Evolutionary conservation across 306 rosid genomes (phyloP).

Genomic region (Pterocarpus macrocarpus): DNA sequence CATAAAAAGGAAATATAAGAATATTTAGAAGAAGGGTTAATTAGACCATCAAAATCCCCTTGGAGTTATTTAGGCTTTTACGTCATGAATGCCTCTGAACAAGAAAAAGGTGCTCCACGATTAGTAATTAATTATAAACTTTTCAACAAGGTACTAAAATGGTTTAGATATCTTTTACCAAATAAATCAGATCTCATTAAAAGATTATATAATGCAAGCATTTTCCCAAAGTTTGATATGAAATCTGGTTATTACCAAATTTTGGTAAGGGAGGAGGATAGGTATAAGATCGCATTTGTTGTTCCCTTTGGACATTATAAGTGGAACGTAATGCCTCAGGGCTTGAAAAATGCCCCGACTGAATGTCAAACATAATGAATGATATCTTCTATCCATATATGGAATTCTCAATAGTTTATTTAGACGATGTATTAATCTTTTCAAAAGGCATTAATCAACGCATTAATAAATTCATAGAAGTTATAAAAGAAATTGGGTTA

Average conservation of each 20-base stretch:
- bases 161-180: not conserved
- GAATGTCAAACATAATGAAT: not conserved
- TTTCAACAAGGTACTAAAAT: not conserved
- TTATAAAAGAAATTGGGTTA: no score
- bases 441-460: no score
- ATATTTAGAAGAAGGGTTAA: not conserved
- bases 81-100: not conserved
- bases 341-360: not conserved
- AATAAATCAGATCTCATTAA: not conserved
- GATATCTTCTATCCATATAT: not conserved
- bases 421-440: no score
- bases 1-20: no score
- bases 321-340: not conserved
- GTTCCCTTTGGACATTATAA: not conserved
- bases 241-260: not conserved
- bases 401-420: no score
- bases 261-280: no score
- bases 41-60: not conserved
- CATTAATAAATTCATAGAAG: no score
- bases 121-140: not conserved
- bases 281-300: no score
- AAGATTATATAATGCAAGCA: not conserved
- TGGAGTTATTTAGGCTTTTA: not conserved
- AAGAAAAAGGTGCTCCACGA: not conserved
- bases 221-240: not conserved